Evolutionary conservation across 495 filamentous ascomycete species (phyloP), one percentile per base, ranked within the genome.

Genomic region (Penicillium coffeae): DNA sequence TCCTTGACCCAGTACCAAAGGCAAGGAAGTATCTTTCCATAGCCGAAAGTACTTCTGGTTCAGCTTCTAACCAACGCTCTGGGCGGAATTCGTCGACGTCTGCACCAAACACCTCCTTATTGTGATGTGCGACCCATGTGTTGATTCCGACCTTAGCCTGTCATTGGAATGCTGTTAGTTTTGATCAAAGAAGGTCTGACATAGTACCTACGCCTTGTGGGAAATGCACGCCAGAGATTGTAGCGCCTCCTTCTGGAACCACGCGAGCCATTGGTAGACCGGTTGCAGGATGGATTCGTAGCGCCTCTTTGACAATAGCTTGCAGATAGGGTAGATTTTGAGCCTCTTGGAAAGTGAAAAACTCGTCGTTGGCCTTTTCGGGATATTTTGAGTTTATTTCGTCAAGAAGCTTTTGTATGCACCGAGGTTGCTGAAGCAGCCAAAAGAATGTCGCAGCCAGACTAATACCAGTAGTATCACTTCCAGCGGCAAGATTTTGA

Each of bases 1-100:
- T 81, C 38, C 84, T 59, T 13, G 73, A 66, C 0, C 85, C 85
- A 2, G 78, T 75, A 1, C 85, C 84, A 70, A 85, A 89, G 30
- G 58, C 64, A 4, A 78, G 62, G 44, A 73, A 60, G 27, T 48
- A 50, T 14, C 55, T 37, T 8, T 62, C 55, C 60, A 63, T 63
- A 22, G 44, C 51, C 27, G 48, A 53, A 13, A 62, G 21, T 55
- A 56, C 65, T 16, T 55, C 61, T 0, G 51, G 34, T 0, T 44
- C 21, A 13, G 36, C 48, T 0, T 58, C 47, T 0, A 67, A 37
- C 65, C 65, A 69, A 1, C 65, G 52, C 37, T 62, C 65, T 1
- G 65, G 65, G 3, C 47, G 20, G 35, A 65, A 69, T 13, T 45
- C 35, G 16, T 68, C 58, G 0, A 63, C 52, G 16, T 66, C 56